Evolutionary conservation across 2,329 filamentous ascomycete species (phyloP).

Genomic region (Daldinia eschscholtzii): DNA sequence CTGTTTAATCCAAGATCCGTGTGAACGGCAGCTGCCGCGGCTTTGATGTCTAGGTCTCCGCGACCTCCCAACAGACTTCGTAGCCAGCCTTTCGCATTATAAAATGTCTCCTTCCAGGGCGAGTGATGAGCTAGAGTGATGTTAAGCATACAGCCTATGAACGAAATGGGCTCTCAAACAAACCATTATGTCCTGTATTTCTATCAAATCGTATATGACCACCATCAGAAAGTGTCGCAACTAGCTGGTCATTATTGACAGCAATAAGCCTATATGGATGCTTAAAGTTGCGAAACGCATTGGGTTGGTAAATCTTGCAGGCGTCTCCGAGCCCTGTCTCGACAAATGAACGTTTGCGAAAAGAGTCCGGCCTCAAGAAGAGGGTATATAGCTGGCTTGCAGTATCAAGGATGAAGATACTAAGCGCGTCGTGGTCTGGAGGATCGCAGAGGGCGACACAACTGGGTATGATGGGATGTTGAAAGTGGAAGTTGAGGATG

Average conservation of each 20-base stretch:
- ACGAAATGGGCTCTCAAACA: conserved; percentile 44
- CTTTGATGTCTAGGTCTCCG: conserved; percentile 73
- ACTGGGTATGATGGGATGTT: conserved; percentile 76
- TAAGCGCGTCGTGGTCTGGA: conserved; percentile 70
- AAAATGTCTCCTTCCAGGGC: conserved; percentile 79
- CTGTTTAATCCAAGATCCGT: conserved; percentile 64
- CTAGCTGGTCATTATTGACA: conserved; percentile 77
- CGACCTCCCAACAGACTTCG: conserved; percentile 74
- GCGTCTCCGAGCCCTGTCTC: conserved; percentile 81
- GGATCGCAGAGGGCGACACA: conserved; percentile 88
- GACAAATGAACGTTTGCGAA: conserved; percentile 75
- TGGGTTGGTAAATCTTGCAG: conserved; percentile 79
- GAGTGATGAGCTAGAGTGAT: conserved; percentile 47
- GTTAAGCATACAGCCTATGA: conserved; percentile 36
- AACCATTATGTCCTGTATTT: conserved; percentile 63
- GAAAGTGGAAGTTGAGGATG: conserved; percentile 82
- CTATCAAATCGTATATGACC: conserved; percentile 78
- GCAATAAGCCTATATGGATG: conserved; percentile 85
- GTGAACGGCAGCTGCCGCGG: conserved; percentile 73
- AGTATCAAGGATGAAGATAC: conserved; percentile 74
- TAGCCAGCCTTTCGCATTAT: conserved; percentile 79
- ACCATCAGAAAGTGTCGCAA: conserved; percentile 86
- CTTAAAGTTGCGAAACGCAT: conserved; percentile 78
- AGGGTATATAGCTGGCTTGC: conserved; percentile 87
- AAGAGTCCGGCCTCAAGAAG: conserved; percentile 84